Base-by-base conservation (phyloP, 768 basidiomycete species). In the Pleurotus tuoliensis region DNA sequence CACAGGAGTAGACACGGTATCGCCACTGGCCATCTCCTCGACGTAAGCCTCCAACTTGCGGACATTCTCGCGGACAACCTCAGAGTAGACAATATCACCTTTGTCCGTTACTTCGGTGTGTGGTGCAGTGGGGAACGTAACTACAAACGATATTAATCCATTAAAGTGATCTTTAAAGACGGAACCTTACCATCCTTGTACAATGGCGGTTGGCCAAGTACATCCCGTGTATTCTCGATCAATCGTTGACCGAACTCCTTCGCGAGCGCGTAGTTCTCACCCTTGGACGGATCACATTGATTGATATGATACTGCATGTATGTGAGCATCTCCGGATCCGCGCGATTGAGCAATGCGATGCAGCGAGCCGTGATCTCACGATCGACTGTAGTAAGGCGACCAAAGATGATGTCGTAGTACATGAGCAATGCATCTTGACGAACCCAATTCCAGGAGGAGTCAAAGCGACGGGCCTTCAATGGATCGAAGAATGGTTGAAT, bases 361-460 rank as follows among this genome's bases (percentile, higher is more conserved):
- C 96, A 98, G 55, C 95, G 90, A 61, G 94, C 93, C 11, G 97
- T 97, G 71, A 95, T 94, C 68, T 96, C 94, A 52, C 94, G 90
- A 66, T 98, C 94, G 61, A 98, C 91, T 15, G 93, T 94, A 20
- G 88, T 94, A 55, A 97, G 83, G 45, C 89, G 87, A 47, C 97
- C 97, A 63, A 94, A 94, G 64, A 99, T 94, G 73, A 99, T 97
- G 70, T 98, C 96, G 72, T 95, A 98, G 76, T 87, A 98, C 93
- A 99, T 95, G 58, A 93, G 76, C 24, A 98, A 78, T 13, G 94
- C 93, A 59, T 97, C 95, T 74, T 99, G 97, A 58, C 96, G 88
- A 45, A 90, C 96, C 97, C 97, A 99, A 68, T 99, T 99, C 97
- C 96, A 99, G 5, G 90, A 94, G 2, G 96, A 98, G 69, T 98